Conservation (phyloP, 768 basidiomycete species). For the Rhizopogon rudus region DNA sequence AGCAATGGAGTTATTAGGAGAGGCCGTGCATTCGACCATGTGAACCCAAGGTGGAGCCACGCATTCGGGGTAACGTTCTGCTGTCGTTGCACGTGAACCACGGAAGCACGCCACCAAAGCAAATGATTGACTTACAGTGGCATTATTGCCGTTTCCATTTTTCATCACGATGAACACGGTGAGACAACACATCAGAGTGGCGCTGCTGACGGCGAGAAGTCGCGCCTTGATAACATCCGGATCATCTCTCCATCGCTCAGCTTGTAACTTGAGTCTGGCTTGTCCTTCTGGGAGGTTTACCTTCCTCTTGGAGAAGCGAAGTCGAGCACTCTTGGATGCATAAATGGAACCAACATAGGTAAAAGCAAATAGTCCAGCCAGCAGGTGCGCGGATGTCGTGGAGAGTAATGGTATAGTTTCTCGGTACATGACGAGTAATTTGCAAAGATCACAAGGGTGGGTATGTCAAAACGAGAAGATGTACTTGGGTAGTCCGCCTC, state of each 20-base stretch:
- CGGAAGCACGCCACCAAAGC: not conserved
- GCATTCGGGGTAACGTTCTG: slow-evolving; percentile 7
- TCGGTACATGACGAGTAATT: not conserved
- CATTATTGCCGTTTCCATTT: not conserved
- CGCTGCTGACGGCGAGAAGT: slow-evolving; percentile 58
- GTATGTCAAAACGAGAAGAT: not conserved
- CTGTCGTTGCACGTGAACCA: not conserved
- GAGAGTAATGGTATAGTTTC: slow-evolving; percentile 21
- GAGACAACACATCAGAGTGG: slow-evolving; percentile 54
- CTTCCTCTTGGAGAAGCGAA: slow-evolving; percentile 39
- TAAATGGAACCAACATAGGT: slow-evolving; percentile 86
- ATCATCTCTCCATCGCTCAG: slow-evolving; percentile 72
- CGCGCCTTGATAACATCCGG: slow-evolving; percentile 81
- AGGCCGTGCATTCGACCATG: slow-evolving; percentile 30
- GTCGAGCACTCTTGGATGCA: slow-evolving; percentile 58
- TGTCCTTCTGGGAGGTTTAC: slow-evolving; percentile 20
- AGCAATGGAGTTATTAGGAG: slow-evolving; percentile 69
- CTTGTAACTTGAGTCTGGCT: slow-evolving; percentile 24
- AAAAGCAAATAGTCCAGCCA: slow-evolving; percentile 54
- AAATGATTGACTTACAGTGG: not conserved
- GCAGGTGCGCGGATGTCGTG: slow-evolving; percentile 39
- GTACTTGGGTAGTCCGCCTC: not conserved
- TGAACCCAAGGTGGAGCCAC: slow-evolving; percentile 37
- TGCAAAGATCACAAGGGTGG: not conserved
- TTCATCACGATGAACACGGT: slow-evolving; percentile 44